Percentiles rank a stretch among this genome's conserved stretches.
Conservation (phyloP, 2,329 filamentous ascomycete species). For the Trichophyton simii region DNA sequence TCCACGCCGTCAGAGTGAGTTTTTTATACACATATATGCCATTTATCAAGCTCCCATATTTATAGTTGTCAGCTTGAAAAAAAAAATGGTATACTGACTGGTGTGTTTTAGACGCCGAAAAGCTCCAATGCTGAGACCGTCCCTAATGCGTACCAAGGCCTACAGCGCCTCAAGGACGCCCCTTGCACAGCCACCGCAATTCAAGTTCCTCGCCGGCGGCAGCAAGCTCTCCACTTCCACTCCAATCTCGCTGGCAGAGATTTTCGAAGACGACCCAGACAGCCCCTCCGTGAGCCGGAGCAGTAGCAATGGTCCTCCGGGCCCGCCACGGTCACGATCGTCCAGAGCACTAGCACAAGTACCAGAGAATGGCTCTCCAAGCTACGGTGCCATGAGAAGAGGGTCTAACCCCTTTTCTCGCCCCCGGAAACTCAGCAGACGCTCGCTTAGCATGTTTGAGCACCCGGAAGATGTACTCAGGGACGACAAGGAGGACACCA, state of each 20-base stretch:
- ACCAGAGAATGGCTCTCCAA: conserved; percentile 59
- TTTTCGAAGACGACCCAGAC: conserved; percentile 57
- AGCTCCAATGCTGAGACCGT: conserved; percentile 58
- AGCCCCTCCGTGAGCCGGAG: conserved; percentile 45
- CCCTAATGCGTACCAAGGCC: conserved; percentile 61
- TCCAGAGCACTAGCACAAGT: conserved; percentile 41
- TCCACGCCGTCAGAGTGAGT: conserved; percentile 23
- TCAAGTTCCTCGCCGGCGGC: conserved; percentile 55
- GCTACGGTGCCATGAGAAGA: conserved; percentile 58
- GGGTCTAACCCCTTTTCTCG: conserved; percentile 58
- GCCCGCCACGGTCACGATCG: conserved; percentile 51
- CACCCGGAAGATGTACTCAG: conserved; percentile 69
- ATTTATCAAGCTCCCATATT: too few species aligned
- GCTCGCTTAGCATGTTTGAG: conserved; percentile 97
- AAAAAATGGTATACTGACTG: too few species aligned
- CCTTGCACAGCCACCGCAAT: conserved; percentile 53
- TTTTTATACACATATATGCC: background rate
- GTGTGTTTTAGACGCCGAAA: conserved; percentile 46
- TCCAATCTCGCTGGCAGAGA: conserved; percentile 60
- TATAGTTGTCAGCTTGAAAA: too few species aligned
- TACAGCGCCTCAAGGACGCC: conserved; percentile 52
- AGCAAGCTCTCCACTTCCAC: conserved; percentile 42
- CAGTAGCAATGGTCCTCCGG: conserved; percentile 42
- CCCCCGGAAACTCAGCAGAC: conserved; percentile 75
- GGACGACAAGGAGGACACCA: conserved; percentile 55